Evolutionary conservation across 495 filamentous ascomycete species (phyloP).

Genomic region (Hypoxylon trugodes): DNA sequence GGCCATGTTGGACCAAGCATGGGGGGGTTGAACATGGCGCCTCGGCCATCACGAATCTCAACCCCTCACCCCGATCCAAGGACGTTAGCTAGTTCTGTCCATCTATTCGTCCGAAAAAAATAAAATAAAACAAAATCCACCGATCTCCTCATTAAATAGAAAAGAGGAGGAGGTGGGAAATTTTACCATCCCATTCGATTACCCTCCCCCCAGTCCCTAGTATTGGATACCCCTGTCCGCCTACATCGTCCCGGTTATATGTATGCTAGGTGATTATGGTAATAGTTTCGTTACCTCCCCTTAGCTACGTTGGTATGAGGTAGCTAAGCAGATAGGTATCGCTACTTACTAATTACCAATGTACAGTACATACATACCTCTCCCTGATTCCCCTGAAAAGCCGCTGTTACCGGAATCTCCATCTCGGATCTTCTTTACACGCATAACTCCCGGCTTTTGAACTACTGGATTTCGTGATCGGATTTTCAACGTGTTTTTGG

Average conservation of each 20-base stretch:
- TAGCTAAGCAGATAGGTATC: neutral
- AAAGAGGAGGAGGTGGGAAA: neutral
- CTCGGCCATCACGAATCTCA: conserved; percentile 31
- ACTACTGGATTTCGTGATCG: neutral
- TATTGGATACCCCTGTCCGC: conserved; percentile 21
- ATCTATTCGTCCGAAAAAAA: conserved; percentile 33
- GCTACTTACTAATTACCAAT: conserved; percentile 14
- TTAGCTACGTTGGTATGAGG: neutral
- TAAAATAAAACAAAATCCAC: conserved; percentile 12
- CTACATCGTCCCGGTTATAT: conserved; percentile 24
- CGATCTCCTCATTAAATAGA: conserved; percentile 18
- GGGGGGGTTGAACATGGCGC: conserved; percentile 29
- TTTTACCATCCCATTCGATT: no score
- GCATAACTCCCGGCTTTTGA: conserved; percentile 21
- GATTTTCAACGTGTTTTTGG: conserved; percentile 3
- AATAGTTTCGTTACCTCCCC: conserved; percentile 21
- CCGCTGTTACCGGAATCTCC: conserved; percentile 30
- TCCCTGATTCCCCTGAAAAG: conserved; percentile 17
- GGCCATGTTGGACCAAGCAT: no score
- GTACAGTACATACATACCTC: conserved; percentile 1
- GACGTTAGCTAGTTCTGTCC: conserved; percentile 25
- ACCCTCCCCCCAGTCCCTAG: no score
- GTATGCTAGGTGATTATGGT: conserved; percentile 5
- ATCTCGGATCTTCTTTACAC: conserved; percentile 33
- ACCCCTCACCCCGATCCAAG: conserved; percentile 37